A percentile compares a stretch with the other conserved stretches of the same genome.
Conservation (phyloP, 768 basidiomycete genomes). For the Lentinus tigrinus region DNA sequence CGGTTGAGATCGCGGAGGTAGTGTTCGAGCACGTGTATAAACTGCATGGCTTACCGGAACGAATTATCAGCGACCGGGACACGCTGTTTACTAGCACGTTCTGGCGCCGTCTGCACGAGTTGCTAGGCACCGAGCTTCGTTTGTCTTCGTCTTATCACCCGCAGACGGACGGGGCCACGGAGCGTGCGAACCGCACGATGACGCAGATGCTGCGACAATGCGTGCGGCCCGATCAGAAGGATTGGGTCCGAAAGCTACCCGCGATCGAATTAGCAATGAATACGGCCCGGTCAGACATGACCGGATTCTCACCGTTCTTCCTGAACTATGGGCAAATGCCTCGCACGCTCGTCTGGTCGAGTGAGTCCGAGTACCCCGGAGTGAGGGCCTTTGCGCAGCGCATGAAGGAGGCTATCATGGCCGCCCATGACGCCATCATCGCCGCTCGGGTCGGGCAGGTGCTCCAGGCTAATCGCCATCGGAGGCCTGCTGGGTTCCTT, state of each 20-base stretch:
- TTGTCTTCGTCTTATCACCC: conserved; percentile 47
- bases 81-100: conserved; percentile 40
- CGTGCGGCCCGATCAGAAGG: conserved; percentile 29
- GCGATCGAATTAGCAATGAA: no score
- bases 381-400: conserved; percentile 26
- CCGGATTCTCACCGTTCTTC: conserved; percentile 37
- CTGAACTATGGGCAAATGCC: conserved; percentile 23
- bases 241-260: conserved; percentile 33
- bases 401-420: conserved; percentile 23
- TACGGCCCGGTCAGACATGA: conserved; percentile 30
- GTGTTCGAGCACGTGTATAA: conserved; percentile 36
- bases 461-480: conserved; percentile 25
- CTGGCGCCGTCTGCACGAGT: conserved; percentile 35
- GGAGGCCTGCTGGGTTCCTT: conserved; percentile 13
- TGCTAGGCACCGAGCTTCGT: conserved; percentile 28
- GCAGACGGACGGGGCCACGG: conserved; percentile 40
- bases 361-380: conserved; percentile 14
- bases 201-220: conserved; percentile 31
- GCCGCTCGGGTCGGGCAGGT: conserved; percentile 29
- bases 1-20: conserved; percentile 34
- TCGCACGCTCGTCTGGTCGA: neutral
- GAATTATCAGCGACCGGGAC: conserved; percentile 42
- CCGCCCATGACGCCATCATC: conserved; percentile 39
- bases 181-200: conserved; percentile 34
- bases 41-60: conserved; percentile 36